Evolutionary conservation across 148 eudicot genomes (phyloP).

Genomic region (Pharnaceum exiguum): DNA sequence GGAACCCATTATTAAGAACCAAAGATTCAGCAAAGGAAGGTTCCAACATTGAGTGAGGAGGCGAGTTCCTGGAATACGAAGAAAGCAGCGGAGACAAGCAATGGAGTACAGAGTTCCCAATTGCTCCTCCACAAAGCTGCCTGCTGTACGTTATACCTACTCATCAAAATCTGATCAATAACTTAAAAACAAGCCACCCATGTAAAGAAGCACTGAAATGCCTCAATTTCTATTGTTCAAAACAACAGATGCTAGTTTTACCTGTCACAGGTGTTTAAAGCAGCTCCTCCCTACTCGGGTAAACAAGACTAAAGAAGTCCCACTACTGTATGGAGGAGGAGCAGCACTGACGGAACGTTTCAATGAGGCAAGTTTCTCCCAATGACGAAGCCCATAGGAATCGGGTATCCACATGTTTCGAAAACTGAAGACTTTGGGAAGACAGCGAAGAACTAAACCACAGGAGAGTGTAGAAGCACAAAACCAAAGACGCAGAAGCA

Average conservation of each 20-base stretch:
- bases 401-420: slow-evolving; percentile 58
- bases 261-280: slow-evolving; percentile 54
- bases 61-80: too few species aligned
- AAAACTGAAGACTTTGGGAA: slow-evolving; percentile 62
- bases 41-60: too few species aligned
- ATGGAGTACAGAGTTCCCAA: too few species aligned
- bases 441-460: slow-evolving; percentile 61
- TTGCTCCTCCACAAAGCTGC: slow-evolving; percentile 13
- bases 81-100: too few species aligned
- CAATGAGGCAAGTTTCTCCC: slow-evolving; percentile 44
- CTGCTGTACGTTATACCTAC: slow-evolving; percentile 14
- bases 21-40: too few species aligned
- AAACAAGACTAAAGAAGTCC: slow-evolving; percentile 35
- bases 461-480: slow-evolving; percentile 27
- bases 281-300: slow-evolving; percentile 37
- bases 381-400: slow-evolving; percentile 58
- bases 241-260: slow-evolving; percentile 29
- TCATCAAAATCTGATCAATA: slow-evolving; percentile 14
- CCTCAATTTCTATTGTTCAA: slow-evolving; percentile 14
- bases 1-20: too few species aligned
- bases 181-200: not conserved
- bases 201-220: not conserved
- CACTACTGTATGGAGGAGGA: slow-evolving; percentile 34
- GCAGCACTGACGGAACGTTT: slow-evolving; percentile 42
- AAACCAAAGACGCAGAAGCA: slow-evolving; percentile 29